Conservation (phyloP, 306 rosid genomes). For the Senna siamea region DNA sequence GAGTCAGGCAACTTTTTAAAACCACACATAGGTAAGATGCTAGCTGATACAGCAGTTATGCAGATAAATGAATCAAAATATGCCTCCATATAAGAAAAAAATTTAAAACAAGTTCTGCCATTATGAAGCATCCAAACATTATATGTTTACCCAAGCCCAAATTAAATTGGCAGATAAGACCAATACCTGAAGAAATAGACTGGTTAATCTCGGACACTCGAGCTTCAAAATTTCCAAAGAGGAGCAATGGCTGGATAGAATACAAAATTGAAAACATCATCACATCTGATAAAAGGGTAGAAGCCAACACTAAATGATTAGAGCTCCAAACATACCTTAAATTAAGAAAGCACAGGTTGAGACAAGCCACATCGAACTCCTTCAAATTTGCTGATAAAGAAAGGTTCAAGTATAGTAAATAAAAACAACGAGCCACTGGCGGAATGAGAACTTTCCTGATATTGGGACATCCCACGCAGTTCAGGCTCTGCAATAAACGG, state of each 20-base stretch:
- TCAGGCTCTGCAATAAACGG: slow-evolving; percentile 80
- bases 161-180: slow-evolving; percentile 13
- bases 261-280: slow-evolving; percentile 19
- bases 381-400: slow-evolving; percentile 77
- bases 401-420: slow-evolving; percentile 64
- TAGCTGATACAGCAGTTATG: neutral
- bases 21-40: neutral
- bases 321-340: slow-evolving; percentile 59
- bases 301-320: neutral
- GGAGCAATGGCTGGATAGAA: slow-evolving; percentile 69
- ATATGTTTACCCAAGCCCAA: slow-evolving; percentile 6
- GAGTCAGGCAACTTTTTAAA: neutral
- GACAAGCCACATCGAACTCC: slow-evolving; percentile 77
- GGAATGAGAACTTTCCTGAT: slow-evolving; percentile 82
- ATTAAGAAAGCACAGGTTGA: slow-evolving; percentile 69
- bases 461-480: slow-evolving; percentile 87
- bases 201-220: slow-evolving; percentile 75
- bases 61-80: neutral
- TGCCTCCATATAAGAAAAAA: neutral
- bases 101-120: neutral
- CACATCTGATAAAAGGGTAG: slow-evolving; percentile 22
- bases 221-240: slow-evolving; percentile 78
- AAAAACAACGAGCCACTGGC: slow-evolving; percentile 61
- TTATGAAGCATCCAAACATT: slow-evolving; percentile 13
- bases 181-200: slow-evolving; percentile 83